Percentiles rank a stretch among this genome's conserved stretches.
Evolutionary conservation across 1,284 basidiomycete species (phyloP).

Genomic region (Peniophora sp.): DNA sequence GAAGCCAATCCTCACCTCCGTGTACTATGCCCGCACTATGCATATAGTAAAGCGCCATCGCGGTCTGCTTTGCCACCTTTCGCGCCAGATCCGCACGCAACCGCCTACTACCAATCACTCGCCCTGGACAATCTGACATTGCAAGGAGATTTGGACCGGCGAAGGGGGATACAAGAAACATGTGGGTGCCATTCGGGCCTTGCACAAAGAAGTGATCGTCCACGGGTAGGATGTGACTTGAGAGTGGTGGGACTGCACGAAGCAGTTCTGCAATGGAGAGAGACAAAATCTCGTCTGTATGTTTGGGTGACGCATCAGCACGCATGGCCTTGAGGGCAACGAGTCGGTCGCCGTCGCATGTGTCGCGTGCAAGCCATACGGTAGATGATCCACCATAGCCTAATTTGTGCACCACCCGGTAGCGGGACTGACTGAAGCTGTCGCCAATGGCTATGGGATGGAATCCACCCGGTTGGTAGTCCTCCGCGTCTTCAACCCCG

Average conservation of each 20-base stretch:
- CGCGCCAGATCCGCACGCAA: conserved; percentile 19
- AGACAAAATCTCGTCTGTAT: conserved; percentile 16
- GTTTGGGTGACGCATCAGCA: conserved; percentile 20
- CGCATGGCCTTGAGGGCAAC: conserved; percentile 28
- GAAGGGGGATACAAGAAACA: too few species aligned
- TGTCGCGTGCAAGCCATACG: conserved; percentile 31
- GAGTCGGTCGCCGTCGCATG: conserved; percentile 13
- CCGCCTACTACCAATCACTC: conserved; percentile 17
- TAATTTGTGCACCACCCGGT: conserved; percentile 29
- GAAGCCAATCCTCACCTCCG: too few species aligned
- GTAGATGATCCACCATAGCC: conserved; percentile 31
- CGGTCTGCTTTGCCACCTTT: conserved; percentile 22
- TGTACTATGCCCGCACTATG: conserved; percentile 11
- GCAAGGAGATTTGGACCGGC: too few species aligned
- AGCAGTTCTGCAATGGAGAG: conserved; percentile 15
- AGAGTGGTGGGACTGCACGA: conserved; percentile 8
- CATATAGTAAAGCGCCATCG: conserved; percentile 17
- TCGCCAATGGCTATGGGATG: conserved; percentile 29
- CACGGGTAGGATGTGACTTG: conserved; percentile 13
- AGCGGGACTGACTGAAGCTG: conserved; percentile 22
- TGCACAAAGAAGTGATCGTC: conserved; percentile 21
- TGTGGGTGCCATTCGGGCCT: conserved; percentile 16
- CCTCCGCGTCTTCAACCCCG: conserved; percentile 23
- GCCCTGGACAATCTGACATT: too few species aligned
- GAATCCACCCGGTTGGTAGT: conserved; percentile 27